Conservation (phyloP, 352 stramenopile species). For the Aphanomyces cochlioides region DNA sequence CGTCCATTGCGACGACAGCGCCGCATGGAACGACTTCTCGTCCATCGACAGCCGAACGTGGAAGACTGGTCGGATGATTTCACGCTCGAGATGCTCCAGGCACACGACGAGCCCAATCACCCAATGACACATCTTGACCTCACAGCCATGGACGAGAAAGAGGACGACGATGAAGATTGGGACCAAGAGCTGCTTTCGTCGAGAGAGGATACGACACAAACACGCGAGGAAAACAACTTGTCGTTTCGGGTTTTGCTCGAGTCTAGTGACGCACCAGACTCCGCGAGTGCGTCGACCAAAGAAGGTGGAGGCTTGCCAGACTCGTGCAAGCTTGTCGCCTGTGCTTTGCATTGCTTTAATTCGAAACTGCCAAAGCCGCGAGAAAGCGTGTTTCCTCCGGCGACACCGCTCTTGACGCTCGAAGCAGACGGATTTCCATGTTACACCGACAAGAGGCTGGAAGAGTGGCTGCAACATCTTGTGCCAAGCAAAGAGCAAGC, state of each 20-base stretch:
- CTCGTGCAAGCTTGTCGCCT: constrained; percentile 14
- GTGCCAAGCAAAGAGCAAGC: constrained; percentile 50
- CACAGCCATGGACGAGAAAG: neutral
- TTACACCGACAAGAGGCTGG: constrained; percentile 68
- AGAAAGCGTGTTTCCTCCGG: neutral
- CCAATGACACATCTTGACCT: constrained; percentile 6
- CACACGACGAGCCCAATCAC: neutral
- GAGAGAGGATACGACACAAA: neutral
- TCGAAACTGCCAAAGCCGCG: neutral
- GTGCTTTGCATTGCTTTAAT: constrained; percentile 1
- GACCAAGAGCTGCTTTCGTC: constrained; percentile 20
- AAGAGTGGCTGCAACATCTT: constrained; percentile 66
- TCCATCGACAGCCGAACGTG: constrained; percentile 10
- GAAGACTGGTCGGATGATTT: constrained; percentile 30
- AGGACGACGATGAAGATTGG: constrained; percentile 28
- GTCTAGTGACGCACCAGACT: neutral
- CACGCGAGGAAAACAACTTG: constrained; percentile 29
- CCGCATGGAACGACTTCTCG: constrained; percentile 14
- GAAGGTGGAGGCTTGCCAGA: neutral
- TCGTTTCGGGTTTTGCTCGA: constrained; percentile 20
- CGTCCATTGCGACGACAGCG: neutral
- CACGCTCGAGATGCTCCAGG: constrained; percentile 2
- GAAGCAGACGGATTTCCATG: constrained; percentile 45
- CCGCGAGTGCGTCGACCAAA: neutral
- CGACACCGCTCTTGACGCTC: constrained; percentile 23